Base-by-base conservation (phyloP, 495 filamentous ascomycete species). In the Penicillium manginii region DNA sequence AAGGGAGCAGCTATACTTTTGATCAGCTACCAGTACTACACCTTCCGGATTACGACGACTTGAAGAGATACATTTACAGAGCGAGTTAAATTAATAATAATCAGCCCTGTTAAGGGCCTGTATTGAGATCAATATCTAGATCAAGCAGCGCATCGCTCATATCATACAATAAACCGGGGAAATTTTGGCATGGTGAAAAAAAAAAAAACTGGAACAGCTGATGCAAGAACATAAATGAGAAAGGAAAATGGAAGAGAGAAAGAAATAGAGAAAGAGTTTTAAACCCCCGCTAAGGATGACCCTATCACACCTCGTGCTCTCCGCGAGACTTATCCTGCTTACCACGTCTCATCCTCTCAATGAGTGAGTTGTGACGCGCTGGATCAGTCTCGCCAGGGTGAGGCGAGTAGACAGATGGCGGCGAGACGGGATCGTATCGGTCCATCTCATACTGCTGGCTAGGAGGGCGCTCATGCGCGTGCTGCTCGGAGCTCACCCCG, bases 341-440 rank as follows among this genome's bases (percentile, higher is more conserved):
- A 29, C 33, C 50, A 8, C 48, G 54, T 42, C 54, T 53, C 52
- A 45, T 57, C 15, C 58, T 43, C n/a, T 56, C 35, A 5, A 61
- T 15, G 17, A 63, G 58, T 3, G 64, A 67, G 17, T 26, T 35
- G 1, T 55, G 60, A 11, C 51, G 55, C 0, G 40, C 12, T 10
- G 54, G 46, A 45, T n/a, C 12, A 18, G 51, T 9, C 3, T 48
- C 21, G 33, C 26, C 23, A 52, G 53, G 50, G 31, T 65, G 65
- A 14, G 48, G 53, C 4, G 63, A 62, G 54, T 70, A 68, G 47
- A 55, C 46, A 0, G 67, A 61, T 2, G 62, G 62, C 15, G 67
- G 62, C 5, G 67, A 70, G 29, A 66, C 56, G 6, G 67, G 62
- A 29, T 70, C 67, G 23, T 68, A 68, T 12, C 57, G 65, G 1